Evolutionary conservation across 768 basidiomycete genomes (phyloP).

Genomic region (Mycena vitilis): DNA sequence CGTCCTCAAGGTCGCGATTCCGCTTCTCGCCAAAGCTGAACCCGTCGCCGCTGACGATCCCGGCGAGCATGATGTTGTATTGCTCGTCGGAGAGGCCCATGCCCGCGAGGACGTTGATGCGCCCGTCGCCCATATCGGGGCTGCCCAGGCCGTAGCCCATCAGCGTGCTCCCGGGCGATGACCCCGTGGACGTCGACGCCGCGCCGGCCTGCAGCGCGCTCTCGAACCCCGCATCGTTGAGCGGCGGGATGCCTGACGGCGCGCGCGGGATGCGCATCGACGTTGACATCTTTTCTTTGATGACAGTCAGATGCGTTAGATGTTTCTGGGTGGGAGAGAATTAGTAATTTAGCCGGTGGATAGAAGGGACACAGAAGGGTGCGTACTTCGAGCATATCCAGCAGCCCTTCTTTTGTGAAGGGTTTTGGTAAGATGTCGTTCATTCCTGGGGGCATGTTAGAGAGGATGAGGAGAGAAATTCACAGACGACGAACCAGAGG

Average conservation of each 20-base stretch:
- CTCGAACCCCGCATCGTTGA: slow-evolving; percentile 65
- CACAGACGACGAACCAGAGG: slow-evolving; percentile 62
- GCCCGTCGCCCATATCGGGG: slow-evolving; percentile 61
- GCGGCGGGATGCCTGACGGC: slow-evolving; percentile 75
- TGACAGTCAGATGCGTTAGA: slow-evolving; percentile 86
- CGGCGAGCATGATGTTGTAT: slow-evolving; percentile 82
- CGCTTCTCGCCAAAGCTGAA: slow-evolving; percentile 56
- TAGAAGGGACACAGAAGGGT: background rate
- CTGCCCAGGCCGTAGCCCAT: slow-evolving; percentile 31
- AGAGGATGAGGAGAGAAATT: background rate
- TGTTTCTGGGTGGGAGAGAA: slow-evolving; percentile 69
- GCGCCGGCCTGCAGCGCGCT: slow-evolving; percentile 63
- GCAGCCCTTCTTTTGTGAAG: slow-evolving; percentile 92
- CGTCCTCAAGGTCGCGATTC: slow-evolving; percentile 45
- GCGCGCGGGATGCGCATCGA: slow-evolving; percentile 50
- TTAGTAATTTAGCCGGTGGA: slow-evolving; percentile 10
- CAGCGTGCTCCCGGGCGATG: slow-evolving; percentile 8
- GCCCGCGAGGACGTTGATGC: slow-evolving; percentile 85
- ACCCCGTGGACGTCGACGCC: slow-evolving; percentile 27
- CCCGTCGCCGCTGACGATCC: slow-evolving; percentile 74
- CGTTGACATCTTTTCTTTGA: slow-evolving; percentile 70
- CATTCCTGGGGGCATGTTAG: slow-evolving; percentile 70
- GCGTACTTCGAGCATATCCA: slow-evolving; percentile 90
- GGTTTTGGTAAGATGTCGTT: slow-evolving; percentile 97
- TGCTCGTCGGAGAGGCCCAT: slow-evolving; percentile 93